Evolutionary conservation across 2,329 filamentous ascomycete species (phyloP), one percentile per base, ranked within the genome.

Genomic region (Trichoderma polysporum): DNA sequence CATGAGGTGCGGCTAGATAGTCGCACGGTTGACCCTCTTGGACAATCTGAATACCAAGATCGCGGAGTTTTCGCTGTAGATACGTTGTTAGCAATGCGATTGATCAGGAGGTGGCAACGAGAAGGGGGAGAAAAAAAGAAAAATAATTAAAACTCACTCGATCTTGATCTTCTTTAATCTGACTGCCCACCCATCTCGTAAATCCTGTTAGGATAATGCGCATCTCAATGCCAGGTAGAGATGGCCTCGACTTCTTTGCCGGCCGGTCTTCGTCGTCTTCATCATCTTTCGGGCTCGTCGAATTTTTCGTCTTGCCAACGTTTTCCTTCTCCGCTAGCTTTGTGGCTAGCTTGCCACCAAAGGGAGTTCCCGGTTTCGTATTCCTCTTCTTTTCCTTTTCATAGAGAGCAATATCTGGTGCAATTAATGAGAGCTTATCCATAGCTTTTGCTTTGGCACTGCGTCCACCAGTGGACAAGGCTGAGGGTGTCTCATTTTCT

Each of bases 371-470:
- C 58, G 81, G 79, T 70, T 84, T 87, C 69, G 76, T 74, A 7
- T 80, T 78, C 22, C 95, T 88, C 80, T 97, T 97, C 82, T 87
- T 93, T 79, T 99, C 95, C 76, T 95, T 97, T 74, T 98, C 91
- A 74, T 95, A 99, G 35, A 96, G 82, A 2, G 90, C 90, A 74
- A 98, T 93, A 74, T 99, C 95, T 0, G 90, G 86, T 0, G 92
- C 93, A 66, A 94, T 83, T 39, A 87, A 86, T 63, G 95, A 92
- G 8, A 98, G 80, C 70, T 87, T 89, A 37, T 89, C 87, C n/a
- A 90, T 81, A 13, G 95, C 95, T 74, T 91, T 90, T 47, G 91
- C 89, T 76, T 98, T 99, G 15, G 95, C 94, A 73, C 92, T 95
- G 65, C 95, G 90, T 70, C 91, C 92, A 29, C 90, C 89, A 1